Conservation (phyloP, 768 basidiomycete genomes). For the Tricholoma hemisulphureum region DNA sequence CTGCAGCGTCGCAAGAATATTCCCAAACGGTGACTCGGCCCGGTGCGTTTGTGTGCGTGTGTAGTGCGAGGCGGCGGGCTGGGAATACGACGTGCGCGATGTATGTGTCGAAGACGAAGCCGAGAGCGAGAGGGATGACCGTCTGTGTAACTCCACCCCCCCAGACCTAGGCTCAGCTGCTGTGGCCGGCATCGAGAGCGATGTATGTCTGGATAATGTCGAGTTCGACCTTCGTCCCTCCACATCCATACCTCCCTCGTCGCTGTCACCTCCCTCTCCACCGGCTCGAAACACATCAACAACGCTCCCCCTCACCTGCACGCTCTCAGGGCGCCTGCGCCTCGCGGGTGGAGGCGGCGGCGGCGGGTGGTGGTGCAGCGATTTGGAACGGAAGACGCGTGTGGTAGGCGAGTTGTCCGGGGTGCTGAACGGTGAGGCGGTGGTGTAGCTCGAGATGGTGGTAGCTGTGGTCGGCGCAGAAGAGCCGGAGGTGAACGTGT, state of each 20-base stretch:
- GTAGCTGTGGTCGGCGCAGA: neutral
- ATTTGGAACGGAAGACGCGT: conserved; percentile 53
- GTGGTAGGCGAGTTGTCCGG: conserved; percentile 27
- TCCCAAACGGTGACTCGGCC: conserved; percentile 26
- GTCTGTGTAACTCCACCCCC: conserved; percentile 4
- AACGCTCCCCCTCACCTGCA: conserved; percentile 46
- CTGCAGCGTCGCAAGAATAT: conserved; percentile 48
- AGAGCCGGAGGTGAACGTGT: neutral
- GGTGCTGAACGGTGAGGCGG: conserved; percentile 14
- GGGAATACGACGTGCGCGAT: neutral
- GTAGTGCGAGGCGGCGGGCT: neutral
- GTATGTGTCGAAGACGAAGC: neutral
- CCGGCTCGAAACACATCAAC: conserved; percentile 1
- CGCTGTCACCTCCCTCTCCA: conserved; percentile 5
- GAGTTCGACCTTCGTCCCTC: neutral
- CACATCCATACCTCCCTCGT: neutral
- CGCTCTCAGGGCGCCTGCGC: conserved; percentile 61
- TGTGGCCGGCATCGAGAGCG: conserved; percentile 1
- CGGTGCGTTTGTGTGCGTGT: neutral
- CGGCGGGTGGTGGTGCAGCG: conserved; percentile 47
- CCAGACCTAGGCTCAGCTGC: neutral
- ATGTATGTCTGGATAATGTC: conserved; percentile 1
- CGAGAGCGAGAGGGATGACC: conserved; percentile 16
- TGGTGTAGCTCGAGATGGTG: conserved; percentile 12
- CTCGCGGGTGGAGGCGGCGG: conserved; percentile 43